phyloP scores from a whole-genome alignment of 352 stramenopile genomes.

The Plasmopara muralis region DNA sequence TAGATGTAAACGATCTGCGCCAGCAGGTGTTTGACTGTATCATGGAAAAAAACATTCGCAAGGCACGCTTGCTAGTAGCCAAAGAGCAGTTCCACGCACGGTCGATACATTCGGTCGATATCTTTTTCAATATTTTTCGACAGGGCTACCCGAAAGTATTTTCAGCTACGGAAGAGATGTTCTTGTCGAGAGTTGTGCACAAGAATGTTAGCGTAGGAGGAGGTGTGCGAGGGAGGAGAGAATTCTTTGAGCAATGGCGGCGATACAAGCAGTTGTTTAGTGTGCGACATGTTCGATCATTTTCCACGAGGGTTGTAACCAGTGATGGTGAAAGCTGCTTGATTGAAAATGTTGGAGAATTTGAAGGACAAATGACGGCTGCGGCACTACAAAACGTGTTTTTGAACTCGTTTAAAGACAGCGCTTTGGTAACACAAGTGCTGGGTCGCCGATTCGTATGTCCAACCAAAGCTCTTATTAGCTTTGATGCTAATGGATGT shows the following conservation, averaged over 20 bases:
- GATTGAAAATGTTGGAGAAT: conserved; percentile 24
- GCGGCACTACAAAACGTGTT: conserved; percentile 23
- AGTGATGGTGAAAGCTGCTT: conserved; percentile 20
- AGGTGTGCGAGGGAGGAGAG: conserved; percentile 6
- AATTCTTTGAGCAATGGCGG: conserved; percentile 40
- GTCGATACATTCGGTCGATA: conserved; percentile 16
- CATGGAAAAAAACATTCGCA: conserved; percentile 13
- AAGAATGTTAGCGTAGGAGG: conserved; percentile 19
- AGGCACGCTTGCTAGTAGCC: conserved; percentile 20
- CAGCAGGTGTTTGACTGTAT: conserved; percentile 26
- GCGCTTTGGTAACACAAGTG: conserved; percentile 8
- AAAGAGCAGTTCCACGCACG: conserved; percentile 24
- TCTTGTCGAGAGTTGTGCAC: conserved; percentile 19
- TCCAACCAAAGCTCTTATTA: conserved; percentile 28
- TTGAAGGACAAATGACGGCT: conserved; percentile 20
- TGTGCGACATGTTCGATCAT: conserved; percentile 14
- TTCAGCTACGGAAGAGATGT: conserved; percentile 8
- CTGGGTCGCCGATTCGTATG: conserved; percentile 20
- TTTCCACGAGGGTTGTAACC: conserved; percentile 18
- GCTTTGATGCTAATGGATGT: conserved; percentile 16
- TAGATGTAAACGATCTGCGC: conserved; percentile 25
- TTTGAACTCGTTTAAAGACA: conserved; percentile 14
- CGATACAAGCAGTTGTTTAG: conserved; percentile 40
- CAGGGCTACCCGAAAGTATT: conserved; percentile 13
- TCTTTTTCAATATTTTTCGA: conserved; percentile 34